These are phyloP conservation scores for Yarrowia yakushimensis DNA, from an alignment of 805 yeast genomes.

Conservation along the genomic window DNA sequence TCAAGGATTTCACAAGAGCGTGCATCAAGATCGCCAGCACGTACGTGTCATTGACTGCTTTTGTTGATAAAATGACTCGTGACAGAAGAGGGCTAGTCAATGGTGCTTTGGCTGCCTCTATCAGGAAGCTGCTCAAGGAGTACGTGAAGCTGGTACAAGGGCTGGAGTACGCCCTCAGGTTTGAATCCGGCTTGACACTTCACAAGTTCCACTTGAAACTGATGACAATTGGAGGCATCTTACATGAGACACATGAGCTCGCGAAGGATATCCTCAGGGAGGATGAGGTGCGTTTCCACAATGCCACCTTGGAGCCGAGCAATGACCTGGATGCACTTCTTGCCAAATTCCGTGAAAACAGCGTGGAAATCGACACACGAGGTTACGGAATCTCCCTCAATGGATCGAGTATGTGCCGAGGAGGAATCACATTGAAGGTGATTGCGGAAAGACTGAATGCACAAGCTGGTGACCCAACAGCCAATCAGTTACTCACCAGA, in stretches of 20 bases:
- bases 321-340: constrained; percentile 18
- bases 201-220: constrained; percentile 55
- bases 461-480: constrained; percentile 62
- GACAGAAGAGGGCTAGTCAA: constrained; percentile 63
- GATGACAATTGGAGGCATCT: constrained; percentile 39
- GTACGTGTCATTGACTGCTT: constrained; percentile 55
- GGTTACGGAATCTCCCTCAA: constrained; percentile 21
- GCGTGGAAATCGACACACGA: constrained; percentile 16
- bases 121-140: constrained; percentile 46
- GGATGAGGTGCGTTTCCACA: constrained; percentile 34
- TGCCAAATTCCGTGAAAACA: constrained; percentile 13
- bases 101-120: constrained; percentile 65
- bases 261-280: constrained; percentile 45
- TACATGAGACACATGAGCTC: constrained; percentile 59
- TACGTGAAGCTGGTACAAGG: constrained; percentile 35
- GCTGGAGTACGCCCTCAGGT: constrained; percentile 53
- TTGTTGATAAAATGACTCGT: constrained; percentile 57
- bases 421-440: constrained; percentile 67
- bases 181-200: constrained; percentile 53
- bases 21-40: constrained; percentile 61
- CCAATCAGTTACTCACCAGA: constrained; percentile 49
- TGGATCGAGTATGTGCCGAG: constrained; percentile 46
- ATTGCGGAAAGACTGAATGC: constrained; percentile 56
- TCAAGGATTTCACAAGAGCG: constrained; percentile 64
- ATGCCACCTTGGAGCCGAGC: constrained; percentile 8